Evolutionary conservation across 1,139 yeast genomes (phyloP).

Genomic region (Pneumocystis canis): DNA sequence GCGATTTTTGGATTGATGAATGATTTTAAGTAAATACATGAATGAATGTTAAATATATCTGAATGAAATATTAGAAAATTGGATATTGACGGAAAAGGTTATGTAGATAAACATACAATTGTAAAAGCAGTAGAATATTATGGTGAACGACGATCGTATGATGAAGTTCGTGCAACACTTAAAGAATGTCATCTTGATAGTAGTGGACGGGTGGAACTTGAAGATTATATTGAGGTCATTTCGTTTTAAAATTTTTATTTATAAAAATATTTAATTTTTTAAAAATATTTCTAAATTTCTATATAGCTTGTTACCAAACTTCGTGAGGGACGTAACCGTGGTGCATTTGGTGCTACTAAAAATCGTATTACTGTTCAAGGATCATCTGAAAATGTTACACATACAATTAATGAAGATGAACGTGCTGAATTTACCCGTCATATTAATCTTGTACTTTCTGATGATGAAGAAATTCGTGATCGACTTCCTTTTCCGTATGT

Average conservation of each 20-base stretch:
- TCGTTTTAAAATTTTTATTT: not conserved
- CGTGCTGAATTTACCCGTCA: slow-evolving; percentile 90
- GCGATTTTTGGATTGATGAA: slow-evolving; percentile 77
- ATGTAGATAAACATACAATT: slow-evolving; percentile 82
- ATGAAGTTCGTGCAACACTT: slow-evolving; percentile 83
- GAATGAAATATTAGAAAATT: slow-evolving; percentile 37
- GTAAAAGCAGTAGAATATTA: slow-evolving; percentile 67
- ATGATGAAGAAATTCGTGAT: slow-evolving; percentile 75
- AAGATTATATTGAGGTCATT: slow-evolving; percentile 75
- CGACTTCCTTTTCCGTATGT: slow-evolving; percentile 64
- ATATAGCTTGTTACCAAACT: not conserved
- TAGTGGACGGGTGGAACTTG: slow-evolving; percentile 90
- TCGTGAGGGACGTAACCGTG: not conserved
- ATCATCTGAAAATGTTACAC: slow-evolving; percentile 82
- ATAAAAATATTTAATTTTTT: not conserved
- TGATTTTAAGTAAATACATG: slow-evolving; percentile 36
- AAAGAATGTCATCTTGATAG: slow-evolving; percentile 88
- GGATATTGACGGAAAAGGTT: slow-evolving; percentile 88
- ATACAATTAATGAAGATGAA: slow-evolving; percentile 94
- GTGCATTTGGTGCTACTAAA: slow-evolving; percentile 13
- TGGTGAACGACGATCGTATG: slow-evolving; percentile 65
- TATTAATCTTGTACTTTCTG: slow-evolving; percentile 78
- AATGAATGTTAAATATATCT: not conserved
- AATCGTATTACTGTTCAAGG: slow-evolving; percentile 62
- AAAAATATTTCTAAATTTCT: not conserved